Evolutionary conservation across 176 grass and related monocot species (phyloP).

Genomic region (Chrysopogon serrulatus): DNA sequence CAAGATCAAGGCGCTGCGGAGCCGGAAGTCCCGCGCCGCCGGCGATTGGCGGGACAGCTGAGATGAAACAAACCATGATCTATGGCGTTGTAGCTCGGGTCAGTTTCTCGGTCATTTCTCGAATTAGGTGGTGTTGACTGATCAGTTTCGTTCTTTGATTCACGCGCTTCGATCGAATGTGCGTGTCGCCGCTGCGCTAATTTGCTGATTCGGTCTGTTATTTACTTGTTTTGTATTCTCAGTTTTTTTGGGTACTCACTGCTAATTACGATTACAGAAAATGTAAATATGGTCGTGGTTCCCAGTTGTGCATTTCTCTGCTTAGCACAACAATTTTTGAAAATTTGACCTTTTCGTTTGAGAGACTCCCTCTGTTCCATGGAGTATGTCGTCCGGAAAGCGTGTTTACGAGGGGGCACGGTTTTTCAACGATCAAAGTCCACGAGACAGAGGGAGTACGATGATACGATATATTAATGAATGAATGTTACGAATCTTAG

Average conservation of each 20-base stretch:
- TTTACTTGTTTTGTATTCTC: background rate
- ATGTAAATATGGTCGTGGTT: background rate
- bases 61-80: background rate
- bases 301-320: background rate
- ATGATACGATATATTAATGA: no score
- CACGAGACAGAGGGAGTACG: no score
- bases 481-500: no score
- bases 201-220: background rate
- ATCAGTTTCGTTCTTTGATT: background rate
- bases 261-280: background rate
- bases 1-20: conserved; percentile 61
- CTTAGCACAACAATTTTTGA: background rate
- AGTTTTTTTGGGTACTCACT: background rate
- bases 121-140: background rate
- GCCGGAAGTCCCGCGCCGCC: conserved; percentile 35
- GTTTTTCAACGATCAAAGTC: no score
- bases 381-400: no score
- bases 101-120: background rate
- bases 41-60: background rate
- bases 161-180: background rate
- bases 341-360: background rate
- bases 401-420: no score
- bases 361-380: no score
- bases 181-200: background rate
- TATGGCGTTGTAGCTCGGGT: background rate